A percentile compares a stretch with the other conserved stretches of the same genome.
Conservation (phyloP, 1,284 basidiomycete genomes). For the Pisolithus thermaeus region DNA sequence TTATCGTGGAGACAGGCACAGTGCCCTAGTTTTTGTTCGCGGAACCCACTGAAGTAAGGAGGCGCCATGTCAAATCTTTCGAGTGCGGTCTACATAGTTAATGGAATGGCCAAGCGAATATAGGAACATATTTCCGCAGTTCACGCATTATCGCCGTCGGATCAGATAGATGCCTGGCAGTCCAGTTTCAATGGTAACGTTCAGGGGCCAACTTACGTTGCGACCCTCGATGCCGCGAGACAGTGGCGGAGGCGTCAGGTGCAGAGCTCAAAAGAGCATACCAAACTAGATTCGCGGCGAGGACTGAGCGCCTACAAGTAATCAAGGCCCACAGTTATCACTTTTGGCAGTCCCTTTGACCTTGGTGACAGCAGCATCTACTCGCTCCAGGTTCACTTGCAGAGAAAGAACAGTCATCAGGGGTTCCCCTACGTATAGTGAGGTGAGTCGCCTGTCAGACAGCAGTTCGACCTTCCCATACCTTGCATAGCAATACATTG, state of each 20-base stretch:
- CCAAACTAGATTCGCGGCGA: not conserved
- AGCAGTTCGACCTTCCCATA: slow-evolving; percentile 6
- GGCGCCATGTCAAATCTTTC: too few species aligned
- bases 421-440: slow-evolving; percentile 15
- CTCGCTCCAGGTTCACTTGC: slow-evolving; percentile 22
- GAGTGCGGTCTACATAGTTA: too few species aligned
- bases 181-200: not conserved
- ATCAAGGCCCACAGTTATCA: not conserved
- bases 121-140: not conserved
- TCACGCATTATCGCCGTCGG: not conserved
- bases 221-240: too few species aligned
- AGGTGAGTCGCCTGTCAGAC: slow-evolving; percentile 2
- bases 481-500: slow-evolving; percentile 16
- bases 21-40: too few species aligned
- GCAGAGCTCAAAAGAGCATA: not conserved
- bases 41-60: too few species aligned
- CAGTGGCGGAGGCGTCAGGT: too few species aligned
- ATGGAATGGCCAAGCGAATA: not conserved
- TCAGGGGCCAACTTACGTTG: not conserved
- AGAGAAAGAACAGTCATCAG: slow-evolving; percentile 23
- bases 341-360: slow-evolving; percentile 7
- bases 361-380: slow-evolving; percentile 18
- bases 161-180: not conserved
- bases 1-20: too few species aligned
- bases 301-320: not conserved